phyloP scores from a whole-genome alignment of 2,329 filamentous ascomycete species.

The Metarhizium guizhouense region DNA sequence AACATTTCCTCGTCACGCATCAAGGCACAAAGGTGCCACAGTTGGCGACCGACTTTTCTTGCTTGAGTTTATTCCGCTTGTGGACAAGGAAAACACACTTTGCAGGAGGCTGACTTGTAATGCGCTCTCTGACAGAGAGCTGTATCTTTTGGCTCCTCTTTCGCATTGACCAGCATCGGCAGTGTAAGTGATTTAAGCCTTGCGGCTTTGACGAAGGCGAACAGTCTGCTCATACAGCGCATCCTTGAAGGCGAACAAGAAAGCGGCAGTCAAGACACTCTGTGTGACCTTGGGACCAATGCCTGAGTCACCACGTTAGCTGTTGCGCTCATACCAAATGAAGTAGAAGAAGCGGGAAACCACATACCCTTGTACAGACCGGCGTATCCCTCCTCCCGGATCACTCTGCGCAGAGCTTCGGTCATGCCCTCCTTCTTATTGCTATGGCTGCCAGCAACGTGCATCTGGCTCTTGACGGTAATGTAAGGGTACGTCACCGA shows the following conservation, averaged over 20 bases:
- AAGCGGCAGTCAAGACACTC: conserved; percentile 90
- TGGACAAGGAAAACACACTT: too few species aligned
- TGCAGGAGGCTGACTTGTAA: not conserved
- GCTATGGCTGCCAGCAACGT: conserved; percentile 66
- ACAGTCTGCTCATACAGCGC: conserved; percentile 80
- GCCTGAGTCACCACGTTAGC: conserved; percentile 40
- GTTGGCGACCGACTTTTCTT: too few species aligned
- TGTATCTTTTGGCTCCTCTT: not conserved
- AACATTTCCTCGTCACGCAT: not conserved
- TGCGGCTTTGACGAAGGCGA: conserved; percentile 45
- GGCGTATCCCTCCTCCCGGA: conserved; percentile 81
- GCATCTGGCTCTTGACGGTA: conserved; percentile 96
- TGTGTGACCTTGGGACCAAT: conserved; percentile 95
- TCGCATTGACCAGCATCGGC: not conserved
- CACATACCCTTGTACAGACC: conserved; percentile 79
- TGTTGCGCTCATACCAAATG: not conserved
- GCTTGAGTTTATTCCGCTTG: too few species aligned
- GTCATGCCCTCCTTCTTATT: conserved; percentile 75
- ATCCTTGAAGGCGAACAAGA: conserved; percentile 97
- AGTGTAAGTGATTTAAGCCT: not conserved
- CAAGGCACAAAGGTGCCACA: not conserved
- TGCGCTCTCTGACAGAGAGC: not conserved
- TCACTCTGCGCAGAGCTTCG: conserved; percentile 66
- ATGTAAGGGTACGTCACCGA: conserved; percentile 96
- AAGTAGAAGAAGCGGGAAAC: not conserved